Evolutionary conservation across 179 eudicot species (phyloP), one percentile per base, ranked within the genome.

Genomic region (Silene noctiflora): DNA sequence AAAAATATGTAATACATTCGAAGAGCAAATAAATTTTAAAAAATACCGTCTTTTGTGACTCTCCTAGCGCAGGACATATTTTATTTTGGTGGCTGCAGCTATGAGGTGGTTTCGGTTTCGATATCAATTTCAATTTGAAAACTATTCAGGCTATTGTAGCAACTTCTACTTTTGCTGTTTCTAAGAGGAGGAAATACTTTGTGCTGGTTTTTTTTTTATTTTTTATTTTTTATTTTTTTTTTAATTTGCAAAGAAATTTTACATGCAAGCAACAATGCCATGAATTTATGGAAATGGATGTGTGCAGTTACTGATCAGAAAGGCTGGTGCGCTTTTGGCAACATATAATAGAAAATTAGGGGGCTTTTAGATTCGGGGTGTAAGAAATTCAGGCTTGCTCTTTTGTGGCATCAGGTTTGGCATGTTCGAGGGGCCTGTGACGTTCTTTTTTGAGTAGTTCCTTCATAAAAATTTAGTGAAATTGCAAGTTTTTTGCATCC

Each of bases 51-150:
- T 48, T 16, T 51, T 48, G 20, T 70, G 27, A 48, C 74, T 69
- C 31, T 42, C 25, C 8, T 35, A 35, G 9, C 9, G 44, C 31
- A 68, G 24, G 73, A 69, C 21, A 12, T 62, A 12, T 48, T 51
- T 22, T 62, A 12, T 48, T 51, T 71, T 27, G 42, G 62, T 53
- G 42, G 42, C 39, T 51, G 62, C 62, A 71, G 21, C 74, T 71
- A 71, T 46, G 60, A 53, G 74, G 62, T 71, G 39, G 31, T 71
- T 71, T 69, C n/a, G 3, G 74, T 25, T 33, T 33, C 7, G 39
- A 1, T n/a, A n/a, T n/a, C n/a, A n/a, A 29, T 29, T 44, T 70
- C 73, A 4, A 7, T 48, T 21, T 70, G 73, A 70, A 48, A 29
- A 70, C 0, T 70, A 46, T 70, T 70, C 14, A 48, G 61, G 39